Percentiles rank a stretch among this genome's conserved stretches.
Evolutionary conservation across 768 basidiomycete genomes (phyloP).

Genomic region (Porphyrellus cyaneotinctus): DNA sequence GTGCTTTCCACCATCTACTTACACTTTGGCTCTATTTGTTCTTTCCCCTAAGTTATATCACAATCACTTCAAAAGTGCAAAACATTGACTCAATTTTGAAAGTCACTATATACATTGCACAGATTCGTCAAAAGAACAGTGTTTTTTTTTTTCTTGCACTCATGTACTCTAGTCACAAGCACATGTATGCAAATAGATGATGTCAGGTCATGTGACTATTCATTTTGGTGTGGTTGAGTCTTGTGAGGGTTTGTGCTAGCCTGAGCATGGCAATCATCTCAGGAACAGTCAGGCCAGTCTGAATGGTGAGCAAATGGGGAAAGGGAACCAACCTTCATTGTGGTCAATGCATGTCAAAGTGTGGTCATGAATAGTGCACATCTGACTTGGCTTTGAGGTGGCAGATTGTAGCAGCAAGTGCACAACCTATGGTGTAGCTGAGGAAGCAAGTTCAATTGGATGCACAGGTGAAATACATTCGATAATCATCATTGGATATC

Average conservation of each 20-base stretch:
- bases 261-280: slow-evolving; percentile 40
- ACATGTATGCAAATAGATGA: neutral
- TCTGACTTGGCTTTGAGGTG: slow-evolving; percentile 3
- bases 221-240: slow-evolving; percentile 17
- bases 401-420: slow-evolving; percentile 4
- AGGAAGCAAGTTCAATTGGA: neutral
- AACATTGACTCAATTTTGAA: no score
- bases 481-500: slow-evolving; percentile 39
- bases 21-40: no score
- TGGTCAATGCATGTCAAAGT: slow-evolving; percentile 75
- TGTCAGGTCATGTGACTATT: neutral
- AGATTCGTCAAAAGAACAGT: neutral
- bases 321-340: slow-evolving; percentile 57
- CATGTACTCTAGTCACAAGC: neutral
- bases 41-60: no score
- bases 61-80: no score
- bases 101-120: no score
- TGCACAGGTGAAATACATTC: slow-evolving; percentile 33
- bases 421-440: neutral
- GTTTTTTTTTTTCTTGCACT: neutral
- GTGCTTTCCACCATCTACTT: no score
- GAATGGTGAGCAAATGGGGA: neutral
- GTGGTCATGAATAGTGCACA: slow-evolving; percentile 55
- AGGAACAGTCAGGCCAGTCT: slow-evolving; percentile 43
- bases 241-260: slow-evolving; percentile 16